Evolutionary conservation across 1,284 basidiomycete species (phyloP).

Genomic region (Cronartium ribicola): DNA sequence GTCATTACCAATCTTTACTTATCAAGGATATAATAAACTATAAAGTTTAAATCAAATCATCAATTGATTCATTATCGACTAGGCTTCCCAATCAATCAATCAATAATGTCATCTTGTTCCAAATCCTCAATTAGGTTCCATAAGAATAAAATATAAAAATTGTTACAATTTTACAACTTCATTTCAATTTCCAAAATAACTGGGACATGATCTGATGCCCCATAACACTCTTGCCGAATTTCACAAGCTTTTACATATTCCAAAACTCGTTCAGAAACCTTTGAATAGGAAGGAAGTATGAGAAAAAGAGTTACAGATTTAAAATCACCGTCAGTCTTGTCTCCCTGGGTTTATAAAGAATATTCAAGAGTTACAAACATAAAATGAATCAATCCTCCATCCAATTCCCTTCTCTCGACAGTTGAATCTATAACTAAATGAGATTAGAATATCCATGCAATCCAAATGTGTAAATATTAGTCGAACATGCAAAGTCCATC

Average conservation of each 20-base stretch:
- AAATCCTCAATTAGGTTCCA: no score
- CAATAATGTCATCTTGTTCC: no score
- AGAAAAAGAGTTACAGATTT: background rate
- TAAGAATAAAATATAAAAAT: background rate
- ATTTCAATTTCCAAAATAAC: constrained; percentile 19
- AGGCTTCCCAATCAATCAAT: no score
- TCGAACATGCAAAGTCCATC: background rate
- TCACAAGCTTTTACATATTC: constrained; percentile 15
- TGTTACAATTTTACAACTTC: background rate
- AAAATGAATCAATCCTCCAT: constrained; percentile 40
- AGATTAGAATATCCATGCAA: background rate
- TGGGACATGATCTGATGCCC: constrained; percentile 34
- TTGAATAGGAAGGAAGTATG: background rate
- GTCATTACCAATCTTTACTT: no score
- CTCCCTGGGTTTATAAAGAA: background rate
- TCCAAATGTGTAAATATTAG: background rate
- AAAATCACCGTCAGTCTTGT: background rate
- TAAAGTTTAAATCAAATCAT: no score
- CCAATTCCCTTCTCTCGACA: constrained; percentile 38
- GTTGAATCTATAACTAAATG: constrained; percentile 23
- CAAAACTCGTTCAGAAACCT: constrained; percentile 26
- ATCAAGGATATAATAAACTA: no score
- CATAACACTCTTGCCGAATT: constrained; percentile 34
- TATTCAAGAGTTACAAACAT: constrained; percentile 11
- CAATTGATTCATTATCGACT: no score